phyloP scores from a whole-genome alignment of 1,284 basidiomycete species.

The Marasmius oreades region DNA sequence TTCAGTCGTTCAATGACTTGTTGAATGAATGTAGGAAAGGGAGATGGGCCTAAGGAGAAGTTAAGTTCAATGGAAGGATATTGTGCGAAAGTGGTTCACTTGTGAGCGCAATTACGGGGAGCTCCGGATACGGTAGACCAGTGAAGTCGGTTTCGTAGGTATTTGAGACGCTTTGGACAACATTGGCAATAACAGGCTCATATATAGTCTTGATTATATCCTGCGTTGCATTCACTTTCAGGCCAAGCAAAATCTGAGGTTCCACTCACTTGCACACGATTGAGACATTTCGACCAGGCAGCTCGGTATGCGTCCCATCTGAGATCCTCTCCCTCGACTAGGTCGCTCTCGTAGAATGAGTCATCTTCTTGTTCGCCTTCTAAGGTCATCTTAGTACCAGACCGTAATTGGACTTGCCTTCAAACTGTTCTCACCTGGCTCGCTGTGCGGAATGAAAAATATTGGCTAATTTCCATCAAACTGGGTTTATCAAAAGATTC shows the following conservation, averaged over 20 bases:
- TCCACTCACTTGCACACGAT: slow-evolving; percentile 10
- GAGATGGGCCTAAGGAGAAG: slow-evolving; percentile 29
- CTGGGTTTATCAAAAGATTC: background rate
- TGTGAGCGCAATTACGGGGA: slow-evolving; percentile 53
- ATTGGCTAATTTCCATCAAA: slow-evolving; percentile 18
- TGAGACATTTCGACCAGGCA: slow-evolving; percentile 10
- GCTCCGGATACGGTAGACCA: slow-evolving; percentile 48
- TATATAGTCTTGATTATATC: slow-evolving; percentile 29
- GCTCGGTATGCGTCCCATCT: slow-evolving; percentile 12
- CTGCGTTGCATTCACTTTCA: background rate
- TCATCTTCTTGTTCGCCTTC: background rate
- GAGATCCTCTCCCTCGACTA: background rate
- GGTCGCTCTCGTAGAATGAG: background rate
- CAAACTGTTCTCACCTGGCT: slow-evolving; percentile 7
- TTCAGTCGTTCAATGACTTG: slow-evolving; percentile 38
- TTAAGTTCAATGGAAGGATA: slow-evolving; percentile 12
- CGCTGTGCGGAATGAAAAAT: slow-evolving; percentile 28
- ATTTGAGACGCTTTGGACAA: slow-evolving; percentile 36
- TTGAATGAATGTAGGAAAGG: slow-evolving; percentile 41
- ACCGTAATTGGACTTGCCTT: background rate
- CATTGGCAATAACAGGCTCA: slow-evolving; percentile 35
- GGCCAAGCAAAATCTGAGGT: background rate
- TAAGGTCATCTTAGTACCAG: background rate
- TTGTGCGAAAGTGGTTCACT: slow-evolving; percentile 31
- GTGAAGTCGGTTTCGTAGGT: slow-evolving; percentile 38